phyloP scores from a whole-genome alignment of 148 eudicot species.

The Amaranthus cruentus region DNA sequence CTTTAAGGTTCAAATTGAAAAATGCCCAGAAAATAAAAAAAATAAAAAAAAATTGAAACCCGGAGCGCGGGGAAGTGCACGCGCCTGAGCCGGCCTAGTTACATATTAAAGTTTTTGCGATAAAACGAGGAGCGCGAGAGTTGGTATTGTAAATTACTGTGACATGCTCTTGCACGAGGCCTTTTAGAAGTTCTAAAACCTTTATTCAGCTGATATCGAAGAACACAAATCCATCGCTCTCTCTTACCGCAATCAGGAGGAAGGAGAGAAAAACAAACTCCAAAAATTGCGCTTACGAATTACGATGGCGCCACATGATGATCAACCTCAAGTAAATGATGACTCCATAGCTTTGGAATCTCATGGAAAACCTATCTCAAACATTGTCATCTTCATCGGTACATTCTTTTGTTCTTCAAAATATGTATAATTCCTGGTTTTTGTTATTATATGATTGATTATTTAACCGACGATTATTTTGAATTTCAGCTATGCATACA shows the following conservation, averaged over 20 bases:
- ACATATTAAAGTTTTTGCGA: too few species aligned
- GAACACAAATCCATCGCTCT: background rate
- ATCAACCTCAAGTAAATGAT: constrained; percentile 10
- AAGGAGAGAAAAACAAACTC: background rate
- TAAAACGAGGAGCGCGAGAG: too few species aligned
- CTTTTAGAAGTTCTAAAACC: too few species aligned
- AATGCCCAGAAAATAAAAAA: too few species aligned
- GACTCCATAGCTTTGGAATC: constrained; percentile 24
- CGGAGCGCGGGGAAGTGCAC: too few species aligned
- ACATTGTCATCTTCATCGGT: constrained; percentile 54
- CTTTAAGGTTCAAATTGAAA: too few species aligned
- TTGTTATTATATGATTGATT: background rate
- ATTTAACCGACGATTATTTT: constrained; percentile 8
- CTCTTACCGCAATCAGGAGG: constrained; percentile 1
- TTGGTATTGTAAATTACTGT: too few species aligned
- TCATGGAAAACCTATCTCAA: constrained; percentile 37
- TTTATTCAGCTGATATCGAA: too few species aligned
- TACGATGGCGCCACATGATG: constrained; percentile 39
- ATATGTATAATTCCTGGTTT: background rate
- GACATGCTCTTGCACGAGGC: too few species aligned
- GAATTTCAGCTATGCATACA: constrained; percentile 55
- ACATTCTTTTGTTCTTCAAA: background rate
- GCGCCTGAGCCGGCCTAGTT: too few species aligned
- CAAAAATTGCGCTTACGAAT: background rate
- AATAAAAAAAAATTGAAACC: too few species aligned